phyloP scores from a whole-genome alignment of 2,329 filamentous ascomycete species.

The Cercospora nicotianae region DNA sequence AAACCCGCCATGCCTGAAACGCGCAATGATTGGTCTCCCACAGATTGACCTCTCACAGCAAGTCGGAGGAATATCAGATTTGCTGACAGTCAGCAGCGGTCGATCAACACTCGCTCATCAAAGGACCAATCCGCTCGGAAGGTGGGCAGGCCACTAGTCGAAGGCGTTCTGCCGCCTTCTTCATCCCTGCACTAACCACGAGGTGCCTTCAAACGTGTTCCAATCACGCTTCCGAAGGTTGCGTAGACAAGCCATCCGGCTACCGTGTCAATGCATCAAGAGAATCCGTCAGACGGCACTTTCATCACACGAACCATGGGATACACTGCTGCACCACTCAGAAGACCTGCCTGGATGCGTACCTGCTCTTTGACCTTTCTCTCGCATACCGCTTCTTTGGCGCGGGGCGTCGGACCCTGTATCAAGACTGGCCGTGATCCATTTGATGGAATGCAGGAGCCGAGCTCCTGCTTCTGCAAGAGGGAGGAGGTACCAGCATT shows the following conservation, averaged over 20 bases:
- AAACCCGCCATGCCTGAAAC: background rate
- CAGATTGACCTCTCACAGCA: background rate
- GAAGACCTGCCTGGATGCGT: background rate
- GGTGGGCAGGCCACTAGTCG: background rate
- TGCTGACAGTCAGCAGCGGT: background rate
- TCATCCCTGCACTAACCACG: slow-evolving; percentile 2
- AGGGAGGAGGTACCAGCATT: background rate
- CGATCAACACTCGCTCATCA: background rate
- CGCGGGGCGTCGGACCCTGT: background rate
- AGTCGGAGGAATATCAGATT: background rate
- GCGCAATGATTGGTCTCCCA: background rate
- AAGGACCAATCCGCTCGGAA: background rate
- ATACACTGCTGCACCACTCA: background rate
- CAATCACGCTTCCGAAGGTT: background rate
- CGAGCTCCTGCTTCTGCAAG: background rate
- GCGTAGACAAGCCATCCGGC: background rate
- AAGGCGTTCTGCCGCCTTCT: background rate
- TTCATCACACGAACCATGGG: background rate
- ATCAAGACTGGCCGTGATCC: background rate
- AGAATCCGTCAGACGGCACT: background rate
- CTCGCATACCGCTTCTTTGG: background rate
- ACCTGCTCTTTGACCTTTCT: background rate
- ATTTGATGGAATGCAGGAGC: background rate
- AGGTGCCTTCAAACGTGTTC: background rate
- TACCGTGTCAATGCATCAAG: background rate